Conservation (phyloP, 2,329 filamentous ascomycete species). For the Sordariomycetes sp. region DNA sequence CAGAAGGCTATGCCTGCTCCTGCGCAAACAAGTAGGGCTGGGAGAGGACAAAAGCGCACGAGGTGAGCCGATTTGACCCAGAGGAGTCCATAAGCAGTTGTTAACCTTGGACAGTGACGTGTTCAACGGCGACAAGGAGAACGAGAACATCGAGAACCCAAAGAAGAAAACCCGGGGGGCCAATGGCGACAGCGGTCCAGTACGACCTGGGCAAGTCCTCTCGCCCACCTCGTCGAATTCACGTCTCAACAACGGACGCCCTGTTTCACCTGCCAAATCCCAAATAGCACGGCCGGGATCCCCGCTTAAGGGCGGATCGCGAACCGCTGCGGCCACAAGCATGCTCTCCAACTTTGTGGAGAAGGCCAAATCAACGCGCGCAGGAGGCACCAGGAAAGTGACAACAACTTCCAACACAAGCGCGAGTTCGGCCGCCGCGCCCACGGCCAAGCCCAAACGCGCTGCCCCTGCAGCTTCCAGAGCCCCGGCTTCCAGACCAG, state of each 20-base stretch:
- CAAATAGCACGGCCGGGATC: slow-evolving; percentile 50
- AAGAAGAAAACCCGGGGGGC: slow-evolving; percentile 56
- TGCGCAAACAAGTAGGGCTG: slow-evolving; percentile 9
- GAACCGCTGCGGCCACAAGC: slow-evolving; percentile 30
- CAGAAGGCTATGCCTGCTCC: slow-evolving; percentile 22
- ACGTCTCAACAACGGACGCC: slow-evolving; percentile 44
- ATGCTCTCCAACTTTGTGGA: slow-evolving; percentile 50
- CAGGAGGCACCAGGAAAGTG: slow-evolving; percentile 35
- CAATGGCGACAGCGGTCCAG: slow-evolving; percentile 23
- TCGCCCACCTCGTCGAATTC: slow-evolving; percentile 81
- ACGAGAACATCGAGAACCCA: slow-evolving; percentile 52
- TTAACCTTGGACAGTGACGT: slow-evolving; percentile 41
- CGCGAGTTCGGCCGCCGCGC: slow-evolving; percentile 25
- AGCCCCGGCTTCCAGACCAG: slow-evolving; percentile 22
- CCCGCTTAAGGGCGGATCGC: slow-evolving; percentile 43
- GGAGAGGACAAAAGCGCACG: slow-evolving; percentile 33
- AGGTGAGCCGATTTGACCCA: slow-evolving; percentile 31
- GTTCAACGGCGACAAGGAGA: slow-evolving; percentile 68
- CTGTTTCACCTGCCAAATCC: slow-evolving; percentile 45
- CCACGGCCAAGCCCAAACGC: slow-evolving; percentile 21
- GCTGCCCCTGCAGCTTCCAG: slow-evolving; percentile 25
- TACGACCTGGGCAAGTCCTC: slow-evolving; percentile 51
- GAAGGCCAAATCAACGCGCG: slow-evolving; percentile 47
- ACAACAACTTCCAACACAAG: slow-evolving; percentile 34
- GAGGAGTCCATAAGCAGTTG: too few species aligned